These are phyloP conservation scores for Carex myosuroides DNA, from an alignment of 176 grass and related monocot species.

Conservation along the genomic window DNA sequence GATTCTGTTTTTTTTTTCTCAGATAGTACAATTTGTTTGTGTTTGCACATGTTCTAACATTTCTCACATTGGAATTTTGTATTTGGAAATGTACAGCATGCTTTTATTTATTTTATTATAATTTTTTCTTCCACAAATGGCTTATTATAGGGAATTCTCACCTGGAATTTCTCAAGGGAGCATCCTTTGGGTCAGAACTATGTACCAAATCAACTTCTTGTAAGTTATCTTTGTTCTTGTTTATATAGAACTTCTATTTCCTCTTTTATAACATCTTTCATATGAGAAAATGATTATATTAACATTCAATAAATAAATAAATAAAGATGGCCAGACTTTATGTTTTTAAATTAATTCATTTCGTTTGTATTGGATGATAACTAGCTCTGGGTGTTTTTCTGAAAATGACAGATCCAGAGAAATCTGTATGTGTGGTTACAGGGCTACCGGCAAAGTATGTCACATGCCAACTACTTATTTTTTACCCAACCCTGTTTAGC, in stretches of 20 bases:
- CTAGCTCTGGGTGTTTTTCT: background rate
- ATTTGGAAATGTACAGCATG: background rate
- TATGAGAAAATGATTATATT: background rate
- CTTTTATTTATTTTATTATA: background rate
- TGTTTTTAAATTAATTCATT: background rate
- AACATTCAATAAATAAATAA: background rate
- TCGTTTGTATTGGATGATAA: background rate
- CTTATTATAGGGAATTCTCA: constrained; percentile 47
- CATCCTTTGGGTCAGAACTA: constrained; percentile 68
- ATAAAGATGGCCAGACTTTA: background rate
- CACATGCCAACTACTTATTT: constrained; percentile 6
- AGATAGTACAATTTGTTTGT: background rate
- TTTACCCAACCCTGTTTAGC: background rate
- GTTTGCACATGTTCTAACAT: background rate
- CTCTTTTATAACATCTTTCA: background rate
- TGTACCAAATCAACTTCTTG: constrained; percentile 47
- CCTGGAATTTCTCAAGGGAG: constrained; percentile 83
- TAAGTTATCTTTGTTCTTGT: constrained; percentile 34
- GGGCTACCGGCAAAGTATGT: constrained; percentile 83
- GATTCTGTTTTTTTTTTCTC: background rate
- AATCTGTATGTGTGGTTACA: constrained; percentile 62
- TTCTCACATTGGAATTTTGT: background rate
- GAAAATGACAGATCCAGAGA: constrained; percentile 58
- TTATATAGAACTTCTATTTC: background rate
- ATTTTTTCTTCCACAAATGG: background rate